Evolutionary conservation across 2,329 filamentous ascomycete genomes (phyloP), one percentile per base, ranked within the genome.

Genomic region (Shiraia bambusicola): DNA sequence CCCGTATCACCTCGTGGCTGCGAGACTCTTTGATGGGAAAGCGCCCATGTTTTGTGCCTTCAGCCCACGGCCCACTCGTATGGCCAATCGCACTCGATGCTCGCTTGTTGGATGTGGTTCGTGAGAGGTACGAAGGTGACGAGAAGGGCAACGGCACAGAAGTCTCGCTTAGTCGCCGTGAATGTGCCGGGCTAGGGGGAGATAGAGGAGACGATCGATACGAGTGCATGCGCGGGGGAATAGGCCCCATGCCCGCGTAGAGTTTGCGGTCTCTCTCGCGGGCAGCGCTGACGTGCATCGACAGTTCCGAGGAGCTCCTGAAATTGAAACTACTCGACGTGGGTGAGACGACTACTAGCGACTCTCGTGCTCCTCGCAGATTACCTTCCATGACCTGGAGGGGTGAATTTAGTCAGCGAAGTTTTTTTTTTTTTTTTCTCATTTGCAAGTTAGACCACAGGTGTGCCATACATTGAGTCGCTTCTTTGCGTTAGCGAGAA

Each of bases 331-430:
- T n/a, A n/a, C n/a, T n/a, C n/a, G n/a, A n/a, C n/a, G n/a, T 10
- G 75, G 74, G 7, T 78, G 75, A 6, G 73, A 73, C 25, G n/a
- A 74, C 71, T 32, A 80, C 75, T 16, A 88, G 74, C 8, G 85
- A 84, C 50, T 80, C 82, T 56, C 88, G 81, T 22, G 89, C 91
- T 47, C 88, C 84, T 42, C 79, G 84, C 14, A 96, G 75, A 56
- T 96, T 96, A 27, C 86, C 89, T 70, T 96, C 92, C 90, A 96
- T 95, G 24, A 88, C 87, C 89, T 94, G 65, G 19, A 22, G 19
- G 19, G 19, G 40, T 32, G 44, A n/a, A n/a, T n/a, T n/a, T 34
- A 22, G 56, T 68, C 49, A 67, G 64, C 42, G 17, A 42, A 36
- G n/a, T n/a, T n/a, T n/a, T n/a, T n/a, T n/a, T n/a, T n/a, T n/a